Evolutionary conservation across 73 alveolate genomes (phyloP), one percentile per base, ranked within the genome.

Genomic region (Blepharisma japonicum): DNA sequence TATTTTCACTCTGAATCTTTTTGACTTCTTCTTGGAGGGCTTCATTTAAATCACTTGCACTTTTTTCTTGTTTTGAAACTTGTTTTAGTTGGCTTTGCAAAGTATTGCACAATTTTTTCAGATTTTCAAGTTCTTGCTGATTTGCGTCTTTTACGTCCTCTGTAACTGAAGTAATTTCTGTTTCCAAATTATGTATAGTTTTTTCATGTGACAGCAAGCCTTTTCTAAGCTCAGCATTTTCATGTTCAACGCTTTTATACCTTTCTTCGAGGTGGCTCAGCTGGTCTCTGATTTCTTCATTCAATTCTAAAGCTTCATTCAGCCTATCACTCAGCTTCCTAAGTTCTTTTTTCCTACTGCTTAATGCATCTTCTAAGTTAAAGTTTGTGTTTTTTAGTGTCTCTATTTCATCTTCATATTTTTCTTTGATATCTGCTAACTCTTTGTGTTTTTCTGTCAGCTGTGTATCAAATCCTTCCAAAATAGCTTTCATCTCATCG

Each of bases 231-330:
- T 61, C 49, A 61, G 14, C 2, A 25, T 61, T 61, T 25, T 61
- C 74, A 25, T n/a, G 14, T 4, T 61, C 74, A 14, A 61, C 18
- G 3, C 2, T n/a, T 61, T 25, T 14, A 8, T 14, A 9, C 74
- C 46, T 61, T 61, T 61, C 74, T 25, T 61, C 74, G 11, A 61
- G 23, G 47, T n/a, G 18, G 11, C 18, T 18, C 46, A 61, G 14
- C 18, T 61, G 49, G 47, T 18, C 23, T 61, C 74, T 61, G 2
- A 61, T n/a, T 39, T 61, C 23, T n/a, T 61, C 74, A 25, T 61
- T 61, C 14, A 25, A 2, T 14, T 14, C 38, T 25, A n/a, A 39
- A n/a, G 14, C 74, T 25, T 61, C 74, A 14, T 14, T 9, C 2
- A 61, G 47, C 47, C 23, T 61, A 2, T 61, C 74, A 14, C 18